phyloP scores from a whole-genome alignment of 768 basidiomycete species.

The Xerocomellus chrysenteron region DNA sequence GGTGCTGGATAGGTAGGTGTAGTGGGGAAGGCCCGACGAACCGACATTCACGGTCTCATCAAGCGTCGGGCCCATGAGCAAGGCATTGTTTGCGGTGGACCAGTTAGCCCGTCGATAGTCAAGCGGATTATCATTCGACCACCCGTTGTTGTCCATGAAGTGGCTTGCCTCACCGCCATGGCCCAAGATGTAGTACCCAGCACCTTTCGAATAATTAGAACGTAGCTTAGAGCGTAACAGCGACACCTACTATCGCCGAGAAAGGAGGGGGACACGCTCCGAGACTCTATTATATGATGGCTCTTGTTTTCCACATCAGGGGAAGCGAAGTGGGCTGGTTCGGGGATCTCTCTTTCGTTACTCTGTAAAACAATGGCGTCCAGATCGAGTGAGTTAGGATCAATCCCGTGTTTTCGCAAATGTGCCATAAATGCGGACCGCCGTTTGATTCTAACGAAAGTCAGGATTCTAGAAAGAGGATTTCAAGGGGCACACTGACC shows the following conservation, averaged over 20 bases:
- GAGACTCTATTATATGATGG: conserved; percentile 1
- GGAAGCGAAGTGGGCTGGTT: conserved; percentile 17
- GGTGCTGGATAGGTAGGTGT: background rate
- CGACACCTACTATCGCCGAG: conserved; percentile 15
- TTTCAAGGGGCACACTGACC: conserved; percentile 30
- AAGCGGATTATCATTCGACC: conserved; percentile 1
- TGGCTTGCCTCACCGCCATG: background rate
- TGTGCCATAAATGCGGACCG: conserved; percentile 56
- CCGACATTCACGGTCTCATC: conserved; percentile 2
- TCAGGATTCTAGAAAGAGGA: background rate
- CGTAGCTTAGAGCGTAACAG: background rate
- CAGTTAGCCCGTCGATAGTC: conserved; percentile 4
- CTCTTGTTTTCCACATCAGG: background rate
- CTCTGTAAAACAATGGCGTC: conserved; percentile 23
- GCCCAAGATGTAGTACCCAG: background rate
- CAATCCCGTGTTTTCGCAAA: conserved; percentile 47
- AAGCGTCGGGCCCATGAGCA: background rate
- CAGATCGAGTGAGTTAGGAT: conserved; percentile 23
- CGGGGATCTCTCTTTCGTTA: background rate
- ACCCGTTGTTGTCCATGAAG: conserved; percentile 1
- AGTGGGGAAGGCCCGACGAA: background rate
- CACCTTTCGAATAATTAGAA: conserved; percentile 16
- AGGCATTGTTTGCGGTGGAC: background rate
- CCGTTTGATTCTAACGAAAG: conserved; percentile 56
- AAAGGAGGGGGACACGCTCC: conserved; percentile 4